Percentiles rank a stretch among this genome's conserved stretches.
Evolutionary conservation across 352 stramenopile genomes (phyloP).

Genomic region (Phytophthora ramorum): DNA sequence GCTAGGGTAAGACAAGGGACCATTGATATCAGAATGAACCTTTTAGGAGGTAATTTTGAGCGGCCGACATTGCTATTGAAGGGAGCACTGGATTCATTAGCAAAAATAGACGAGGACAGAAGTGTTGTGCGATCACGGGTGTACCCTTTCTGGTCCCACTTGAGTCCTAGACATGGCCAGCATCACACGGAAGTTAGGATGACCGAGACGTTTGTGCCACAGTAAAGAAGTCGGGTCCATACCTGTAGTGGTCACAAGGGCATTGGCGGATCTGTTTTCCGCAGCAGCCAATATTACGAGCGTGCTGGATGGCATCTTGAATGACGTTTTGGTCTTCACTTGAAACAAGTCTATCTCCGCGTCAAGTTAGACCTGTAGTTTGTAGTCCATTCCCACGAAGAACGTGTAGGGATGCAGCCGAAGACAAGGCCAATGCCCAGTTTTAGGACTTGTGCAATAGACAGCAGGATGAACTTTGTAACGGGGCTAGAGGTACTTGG

Average conservation of each 20-base stretch:
- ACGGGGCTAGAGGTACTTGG: too few species aligned
- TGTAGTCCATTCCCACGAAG: conserved; percentile 10
- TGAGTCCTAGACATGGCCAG: conserved; percentile 15
- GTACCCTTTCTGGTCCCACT: conserved; percentile 5
- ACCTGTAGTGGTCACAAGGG: conserved; percentile 14
- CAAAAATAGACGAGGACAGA: conserved; percentile 12
- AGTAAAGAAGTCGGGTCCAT: conserved; percentile 13
- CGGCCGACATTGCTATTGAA: conserved; percentile 13
- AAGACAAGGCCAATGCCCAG: conserved; percentile 7
- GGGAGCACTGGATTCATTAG: conserved; percentile 16
- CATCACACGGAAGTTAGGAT: conserved; percentile 20
- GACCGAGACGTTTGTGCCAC: conserved; percentile 12
- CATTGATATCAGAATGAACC: conserved; percentile 6
- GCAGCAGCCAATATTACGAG: background rate
- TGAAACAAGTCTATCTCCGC: conserved; percentile 5
- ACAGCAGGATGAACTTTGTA: conserved; percentile 23
- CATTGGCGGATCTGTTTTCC: conserved; percentile 2
- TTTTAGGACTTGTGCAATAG: background rate
- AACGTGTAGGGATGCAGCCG: background rate
- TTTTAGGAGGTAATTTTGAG: conserved; percentile 2
- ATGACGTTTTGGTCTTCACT: conserved; percentile 2
- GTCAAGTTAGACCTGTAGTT: background rate
- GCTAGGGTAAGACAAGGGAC: conserved; percentile 9
- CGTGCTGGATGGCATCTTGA: background rate
- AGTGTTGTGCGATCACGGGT: conserved; percentile 6